Percentiles rank a stretch among this genome's conserved stretches.
These are phyloP conservation scores for Galerina marginata DNA, from an alignment of 768 basidiomycete species.

Conservation along the genomic window DNA sequence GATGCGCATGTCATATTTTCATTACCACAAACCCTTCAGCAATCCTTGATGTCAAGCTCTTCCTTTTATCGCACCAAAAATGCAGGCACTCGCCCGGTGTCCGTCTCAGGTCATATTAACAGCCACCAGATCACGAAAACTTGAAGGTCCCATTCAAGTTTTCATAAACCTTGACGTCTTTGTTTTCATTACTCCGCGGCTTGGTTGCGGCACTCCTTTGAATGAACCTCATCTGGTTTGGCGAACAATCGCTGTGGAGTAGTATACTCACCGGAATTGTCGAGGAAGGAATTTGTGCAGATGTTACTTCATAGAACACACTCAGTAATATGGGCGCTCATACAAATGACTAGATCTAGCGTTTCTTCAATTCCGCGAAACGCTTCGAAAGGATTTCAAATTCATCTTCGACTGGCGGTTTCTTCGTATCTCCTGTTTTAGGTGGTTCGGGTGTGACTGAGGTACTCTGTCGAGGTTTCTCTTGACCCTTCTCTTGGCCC, in stretches of 20 bases:
- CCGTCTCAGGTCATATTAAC: too few species aligned
- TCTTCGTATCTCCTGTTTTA: conserved; percentile 26
- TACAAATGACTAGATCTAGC: conserved; percentile 36
- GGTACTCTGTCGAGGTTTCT: conserved; percentile 5
- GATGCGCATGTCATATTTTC: conserved; percentile 1
- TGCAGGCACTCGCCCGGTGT: too few species aligned
- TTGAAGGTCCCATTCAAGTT: too few species aligned
- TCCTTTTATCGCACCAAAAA: too few species aligned
- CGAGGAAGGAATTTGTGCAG: too few species aligned
- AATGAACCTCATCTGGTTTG: too few species aligned
- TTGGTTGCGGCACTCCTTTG: too few species aligned
- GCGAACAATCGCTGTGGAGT: too few species aligned
- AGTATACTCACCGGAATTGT: too few species aligned
- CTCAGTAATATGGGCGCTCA: not conserved
- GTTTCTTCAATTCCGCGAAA: conserved; percentile 88
- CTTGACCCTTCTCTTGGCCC: conserved; percentile 4
- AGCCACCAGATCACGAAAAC: too few species aligned
- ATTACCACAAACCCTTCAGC: conserved; percentile 7
- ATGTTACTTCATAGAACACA: not conserved
- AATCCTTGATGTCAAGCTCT: not conserved
- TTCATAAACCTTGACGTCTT: too few species aligned
- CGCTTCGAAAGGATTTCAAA: conserved; percentile 79
- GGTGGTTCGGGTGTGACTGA: conserved; percentile 29
- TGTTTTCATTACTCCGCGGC: too few species aligned
- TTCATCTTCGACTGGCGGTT: conserved; percentile 58